Base-by-base conservation (phyloP, 805 yeast genomes). In the Torulaspora delbrueckii region DNA sequence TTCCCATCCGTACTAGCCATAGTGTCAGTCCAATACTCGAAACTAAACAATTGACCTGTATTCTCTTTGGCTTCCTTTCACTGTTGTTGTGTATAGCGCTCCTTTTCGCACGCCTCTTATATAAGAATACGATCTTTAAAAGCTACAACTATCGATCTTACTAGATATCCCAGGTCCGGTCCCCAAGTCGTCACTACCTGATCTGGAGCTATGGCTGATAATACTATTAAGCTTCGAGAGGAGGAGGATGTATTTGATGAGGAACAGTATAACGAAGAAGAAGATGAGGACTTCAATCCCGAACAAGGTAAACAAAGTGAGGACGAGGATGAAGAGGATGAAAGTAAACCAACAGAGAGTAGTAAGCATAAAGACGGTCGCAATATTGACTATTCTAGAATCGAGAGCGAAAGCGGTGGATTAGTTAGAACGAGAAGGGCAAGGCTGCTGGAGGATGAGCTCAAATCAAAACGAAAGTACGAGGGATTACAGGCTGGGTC, bases 361-460 rank as follows among this genome's bases (percentile, higher is more conserved):
- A 69, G 59, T 9, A 76, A 65, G 1, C 70, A 60, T 1, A 67
- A 58, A 8, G 65, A 56, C 7, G 64, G 45, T 19, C 14, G 18
- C n/a, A 42, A 12, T 8, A 30, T 42, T 2, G 56, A 58, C 33
- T 84, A 84, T 59, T 69, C 76, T 5, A 65, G 66, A 3, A 76
- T 84, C 5, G 85, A 79, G 50, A 77, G 78, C 58, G 56, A 72
- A 37, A 58, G 69, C 10, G 84, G 83, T n/a, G 84, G 88, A 0
- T 72, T 82, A 43, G 75, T 86, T 28, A 78, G 79, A 56, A 86
- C 95, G 0, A 71, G 96, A 53, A 73, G 77, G 18, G 91, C 82
- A 52, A 64, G 84, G 38, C 66, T 65, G 24, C 48, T 68, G 18
- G 85, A 80, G 43, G 61, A 58, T 14, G 63, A 55, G 33, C 37